Conservation (phyloP, 257 asterid genomes). For the Leonotis leonurus region DNA sequence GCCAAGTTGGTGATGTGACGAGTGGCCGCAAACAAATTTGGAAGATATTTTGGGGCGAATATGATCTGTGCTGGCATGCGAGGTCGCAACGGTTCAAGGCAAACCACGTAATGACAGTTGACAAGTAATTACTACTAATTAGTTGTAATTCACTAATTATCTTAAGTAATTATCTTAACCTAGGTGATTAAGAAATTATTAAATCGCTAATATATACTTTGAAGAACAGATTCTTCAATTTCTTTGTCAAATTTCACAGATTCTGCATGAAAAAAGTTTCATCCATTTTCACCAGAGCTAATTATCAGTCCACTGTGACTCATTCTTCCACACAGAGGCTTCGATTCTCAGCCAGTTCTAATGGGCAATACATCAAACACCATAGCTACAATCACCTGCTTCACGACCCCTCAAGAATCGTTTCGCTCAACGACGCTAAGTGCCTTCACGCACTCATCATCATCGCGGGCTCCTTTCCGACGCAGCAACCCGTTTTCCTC, state of each 20-base stretch:
- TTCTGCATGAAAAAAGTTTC: no score
- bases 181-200: no score
- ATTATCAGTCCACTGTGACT: no score
- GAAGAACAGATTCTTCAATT: no score
- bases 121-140: no score
- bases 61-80: neutral
- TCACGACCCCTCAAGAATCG: constrained; percentile 35
- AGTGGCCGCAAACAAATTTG: constrained; percentile 12
- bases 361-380: constrained; percentile 30
- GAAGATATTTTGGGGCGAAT: neutral
- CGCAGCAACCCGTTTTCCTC: constrained; percentile 42
- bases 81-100: constrained; percentile 11
- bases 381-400: constrained; percentile 31
- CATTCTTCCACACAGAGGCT: constrained; percentile 18
- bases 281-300: no score
- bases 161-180: no score
- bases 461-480: constrained; percentile 35
- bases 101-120: constrained; percentile 12
- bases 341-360: constrained; percentile 18
- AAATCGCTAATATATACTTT: no score
- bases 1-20: neutral
- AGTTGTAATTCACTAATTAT: no score
- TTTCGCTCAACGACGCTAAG: constrained; percentile 36
- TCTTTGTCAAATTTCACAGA: no score
- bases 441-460: constrained; percentile 58